Evolutionary conservation across 805 yeast species (phyloP).

Genomic region (Starmerella riodocensis): DNA sequence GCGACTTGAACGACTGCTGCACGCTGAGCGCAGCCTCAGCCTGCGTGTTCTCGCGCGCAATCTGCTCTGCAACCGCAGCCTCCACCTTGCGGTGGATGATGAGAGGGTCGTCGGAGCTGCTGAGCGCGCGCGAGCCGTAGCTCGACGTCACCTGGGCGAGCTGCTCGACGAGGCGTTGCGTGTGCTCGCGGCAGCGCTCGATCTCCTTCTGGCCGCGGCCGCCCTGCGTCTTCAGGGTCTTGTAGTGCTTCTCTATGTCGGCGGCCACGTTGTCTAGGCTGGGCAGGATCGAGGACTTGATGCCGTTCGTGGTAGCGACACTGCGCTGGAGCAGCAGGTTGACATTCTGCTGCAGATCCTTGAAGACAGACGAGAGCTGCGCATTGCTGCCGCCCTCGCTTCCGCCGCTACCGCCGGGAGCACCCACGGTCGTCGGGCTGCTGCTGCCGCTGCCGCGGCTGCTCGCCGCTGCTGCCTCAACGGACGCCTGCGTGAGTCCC

Average conservation of each 20-base stretch:
- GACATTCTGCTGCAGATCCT: slow-evolving; percentile 23
- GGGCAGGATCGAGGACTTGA: slow-evolving; percentile 32
- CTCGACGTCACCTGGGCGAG: slow-evolving; percentile 27
- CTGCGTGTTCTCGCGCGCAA: slow-evolving; percentile 35
- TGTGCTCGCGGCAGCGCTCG: slow-evolving; percentile 27
- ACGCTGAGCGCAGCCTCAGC: slow-evolving; percentile 33
- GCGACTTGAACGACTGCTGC: slow-evolving; percentile 31
- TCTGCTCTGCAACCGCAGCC: slow-evolving; percentile 31
- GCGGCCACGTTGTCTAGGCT: slow-evolving; percentile 31
- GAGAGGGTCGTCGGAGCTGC: slow-evolving; percentile 37
- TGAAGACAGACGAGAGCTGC: slow-evolving; percentile 27
- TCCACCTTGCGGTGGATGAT: slow-evolving; percentile 31
- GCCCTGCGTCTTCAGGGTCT: slow-evolving; percentile 29
- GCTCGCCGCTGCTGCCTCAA: no score
- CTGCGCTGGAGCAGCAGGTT: slow-evolving; percentile 29
- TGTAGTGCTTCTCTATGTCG: slow-evolving; percentile 34
- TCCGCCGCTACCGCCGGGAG: no score
- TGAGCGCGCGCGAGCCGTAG: slow-evolving; percentile 27
- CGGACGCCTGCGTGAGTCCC: no score
- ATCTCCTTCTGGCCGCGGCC: slow-evolving; percentile 30
- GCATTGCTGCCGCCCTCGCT: slow-evolving; percentile 10
- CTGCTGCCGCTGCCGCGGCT: slow-evolving; percentile 6
- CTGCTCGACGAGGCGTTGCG: slow-evolving; percentile 32
- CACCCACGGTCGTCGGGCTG: neutral
- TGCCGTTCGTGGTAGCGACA: slow-evolving; percentile 29